Conservation (phyloP, 164 flowering plant genomes). For the Magnolia changhungtana region DNA sequence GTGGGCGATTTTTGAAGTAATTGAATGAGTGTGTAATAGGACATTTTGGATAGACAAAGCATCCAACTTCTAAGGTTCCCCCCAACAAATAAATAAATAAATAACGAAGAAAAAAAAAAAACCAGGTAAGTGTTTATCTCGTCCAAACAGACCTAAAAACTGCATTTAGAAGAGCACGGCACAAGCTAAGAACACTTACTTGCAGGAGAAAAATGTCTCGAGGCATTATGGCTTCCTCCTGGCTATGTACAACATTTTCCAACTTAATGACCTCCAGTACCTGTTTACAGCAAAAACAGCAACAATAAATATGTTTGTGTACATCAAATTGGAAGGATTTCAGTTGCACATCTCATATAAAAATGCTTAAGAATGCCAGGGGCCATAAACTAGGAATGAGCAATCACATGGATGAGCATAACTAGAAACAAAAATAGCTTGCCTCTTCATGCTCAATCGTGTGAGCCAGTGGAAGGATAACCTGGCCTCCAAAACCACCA, state of each 20-base stretch:
- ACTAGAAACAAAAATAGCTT: not conserved
- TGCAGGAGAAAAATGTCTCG: constrained; percentile 85
- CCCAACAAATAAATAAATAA: too few relatives aligned
- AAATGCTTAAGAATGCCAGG: too few relatives aligned
- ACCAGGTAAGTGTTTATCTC: too few relatives aligned
- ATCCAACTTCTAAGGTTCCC: too few relatives aligned
- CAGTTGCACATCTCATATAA: too few relatives aligned
- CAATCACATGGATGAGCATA: not conserved
- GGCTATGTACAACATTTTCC: constrained; percentile 62
- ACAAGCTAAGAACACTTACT: constrained; percentile 32
- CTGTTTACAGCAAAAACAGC: constrained; percentile 28
- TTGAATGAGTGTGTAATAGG: too few relatives aligned
- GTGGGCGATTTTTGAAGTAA: too few relatives aligned
- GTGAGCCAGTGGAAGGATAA: constrained; percentile 88
- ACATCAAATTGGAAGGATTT: not conserved
- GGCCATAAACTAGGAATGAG: not conserved
- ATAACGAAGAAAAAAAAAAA: too few relatives aligned
- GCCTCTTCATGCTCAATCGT: constrained; percentile 97
- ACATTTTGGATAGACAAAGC: too few relatives aligned
- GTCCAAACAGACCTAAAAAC: too few relatives aligned
- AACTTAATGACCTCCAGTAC: constrained; percentile 84
- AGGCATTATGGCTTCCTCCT: constrained; percentile 67
- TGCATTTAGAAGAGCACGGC: too few relatives aligned
- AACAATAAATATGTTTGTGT: not conserved
- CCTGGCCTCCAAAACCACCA: constrained; percentile 78